Evolutionary conservation across 768 basidiomycete genomes (phyloP).

Genomic region (Erythrobasidium yunnanense): DNA sequence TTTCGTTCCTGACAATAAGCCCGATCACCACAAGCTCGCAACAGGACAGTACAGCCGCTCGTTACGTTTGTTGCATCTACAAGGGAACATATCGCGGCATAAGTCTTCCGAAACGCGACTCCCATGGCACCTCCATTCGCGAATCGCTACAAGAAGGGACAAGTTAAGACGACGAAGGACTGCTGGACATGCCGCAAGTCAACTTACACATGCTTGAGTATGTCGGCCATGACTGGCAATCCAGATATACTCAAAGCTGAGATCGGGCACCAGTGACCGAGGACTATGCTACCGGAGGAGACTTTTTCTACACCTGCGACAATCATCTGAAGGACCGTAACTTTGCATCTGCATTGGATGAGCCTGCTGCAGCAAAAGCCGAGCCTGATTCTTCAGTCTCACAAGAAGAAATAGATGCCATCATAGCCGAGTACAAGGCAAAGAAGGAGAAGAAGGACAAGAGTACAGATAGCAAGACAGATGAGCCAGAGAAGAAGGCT

Average conservation of each 20-base stretch:
- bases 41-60: no score
- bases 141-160: constrained; percentile 11
- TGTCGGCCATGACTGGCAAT: background rate
- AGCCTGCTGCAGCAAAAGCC: background rate
- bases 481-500: background rate
- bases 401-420: constrained; percentile 17
- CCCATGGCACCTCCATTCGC: constrained; percentile 12
- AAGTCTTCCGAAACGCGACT: no score
- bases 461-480: constrained; percentile 24
- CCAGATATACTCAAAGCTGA: background rate
- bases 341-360: background rate
- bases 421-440: constrained; percentile 27
- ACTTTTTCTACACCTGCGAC: constrained; percentile 22
- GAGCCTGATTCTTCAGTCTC: background rate
- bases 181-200: constrained; percentile 26
- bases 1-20: no score
- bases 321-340: constrained; percentile 20
- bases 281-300: constrained; percentile 14
- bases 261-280: background rate
- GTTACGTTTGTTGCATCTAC: no score
- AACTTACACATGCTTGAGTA: constrained; percentile 11
- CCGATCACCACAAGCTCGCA: no score
- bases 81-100: no score
- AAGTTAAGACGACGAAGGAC: constrained; percentile 26
- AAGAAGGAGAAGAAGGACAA: constrained; percentile 28